Evolutionary conservation across 2,329 filamentous ascomycete genomes (phyloP).

Genomic region (Colletotrichum sp.): DNA sequence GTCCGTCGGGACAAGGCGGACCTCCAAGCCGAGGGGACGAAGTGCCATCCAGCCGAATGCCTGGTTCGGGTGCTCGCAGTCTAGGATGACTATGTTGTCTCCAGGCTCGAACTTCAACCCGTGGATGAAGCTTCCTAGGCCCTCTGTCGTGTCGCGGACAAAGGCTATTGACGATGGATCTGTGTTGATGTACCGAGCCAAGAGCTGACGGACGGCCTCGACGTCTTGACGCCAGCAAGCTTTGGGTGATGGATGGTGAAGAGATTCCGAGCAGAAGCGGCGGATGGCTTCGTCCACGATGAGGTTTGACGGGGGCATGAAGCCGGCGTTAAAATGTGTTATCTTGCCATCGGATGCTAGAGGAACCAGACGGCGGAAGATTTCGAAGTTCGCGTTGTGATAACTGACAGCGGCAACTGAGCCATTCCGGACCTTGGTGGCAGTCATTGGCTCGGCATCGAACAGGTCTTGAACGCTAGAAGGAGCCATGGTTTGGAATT

Average conservation of each 20-base stretch:
- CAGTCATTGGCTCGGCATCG: background rate
- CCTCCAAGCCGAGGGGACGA: constrained; percentile 28
- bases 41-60: constrained; percentile 33
- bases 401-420: background rate
- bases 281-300: constrained; percentile 33
- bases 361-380: constrained; percentile 26
- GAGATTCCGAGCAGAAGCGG: constrained; percentile 27
- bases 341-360: constrained; percentile 17
- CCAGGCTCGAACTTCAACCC: constrained; percentile 26
- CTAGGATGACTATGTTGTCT: constrained; percentile 36
- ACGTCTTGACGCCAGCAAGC: background rate
- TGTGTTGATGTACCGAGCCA: constrained; percentile 34
- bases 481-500: background rate
- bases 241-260: constrained; percentile 28
- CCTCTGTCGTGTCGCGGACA: constrained; percentile 38
- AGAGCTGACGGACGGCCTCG: background rate
- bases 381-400: constrained; percentile 14
- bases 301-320: constrained; percentile 33
- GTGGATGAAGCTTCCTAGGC: constrained; percentile 30
- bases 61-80: constrained; percentile 36
- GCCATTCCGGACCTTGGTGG: background rate
- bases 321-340: constrained; percentile 34
- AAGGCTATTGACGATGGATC: constrained; percentile 28
- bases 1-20: constrained; percentile 28
- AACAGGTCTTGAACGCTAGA: background rate